Percentiles rank a stretch among this genome's conserved stretches.
Evolutionary conservation across 208 protist species (phyloP).

Genomic region (Balamuthia mandrillaris): DNA sequence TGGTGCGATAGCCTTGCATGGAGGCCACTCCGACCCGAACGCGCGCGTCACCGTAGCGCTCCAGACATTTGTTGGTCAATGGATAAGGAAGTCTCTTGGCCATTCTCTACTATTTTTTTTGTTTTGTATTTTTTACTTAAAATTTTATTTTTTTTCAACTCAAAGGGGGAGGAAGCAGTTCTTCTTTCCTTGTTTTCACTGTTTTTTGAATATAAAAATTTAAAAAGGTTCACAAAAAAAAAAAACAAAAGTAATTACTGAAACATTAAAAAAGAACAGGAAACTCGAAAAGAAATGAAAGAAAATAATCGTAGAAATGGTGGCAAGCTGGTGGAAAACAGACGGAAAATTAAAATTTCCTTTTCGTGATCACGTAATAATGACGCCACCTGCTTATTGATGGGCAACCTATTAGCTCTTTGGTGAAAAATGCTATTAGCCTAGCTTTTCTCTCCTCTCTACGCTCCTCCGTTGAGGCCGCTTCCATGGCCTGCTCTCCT

Average conservation of each 20-base stretch:
- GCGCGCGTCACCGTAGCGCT: neutral
- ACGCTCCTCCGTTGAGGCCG: too few species aligned
- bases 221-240: neutral
- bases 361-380: neutral
- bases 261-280: neutral
- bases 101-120: neutral
- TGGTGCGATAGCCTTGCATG: neutral
- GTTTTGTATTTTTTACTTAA: neutral
- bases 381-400: too few species aligned
- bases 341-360: neutral
- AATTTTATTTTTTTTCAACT: neutral
- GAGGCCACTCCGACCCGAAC: neutral
- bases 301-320: neutral
- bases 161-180: neutral
- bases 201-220: too few species aligned
- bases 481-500: too few species aligned
- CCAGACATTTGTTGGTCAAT: slow-evolving; percentile 11
- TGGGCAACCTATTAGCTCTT: too few species aligned
- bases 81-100: neutral
- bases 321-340: neutral
- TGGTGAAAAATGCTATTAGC: too few species aligned
- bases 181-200: neutral
- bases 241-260: neutral
- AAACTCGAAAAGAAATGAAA: neutral
- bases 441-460: too few species aligned